phyloP scores from a whole-genome alignment of 176 grass and related monocot genomes.

The Eragrostis nindensis region DNA sequence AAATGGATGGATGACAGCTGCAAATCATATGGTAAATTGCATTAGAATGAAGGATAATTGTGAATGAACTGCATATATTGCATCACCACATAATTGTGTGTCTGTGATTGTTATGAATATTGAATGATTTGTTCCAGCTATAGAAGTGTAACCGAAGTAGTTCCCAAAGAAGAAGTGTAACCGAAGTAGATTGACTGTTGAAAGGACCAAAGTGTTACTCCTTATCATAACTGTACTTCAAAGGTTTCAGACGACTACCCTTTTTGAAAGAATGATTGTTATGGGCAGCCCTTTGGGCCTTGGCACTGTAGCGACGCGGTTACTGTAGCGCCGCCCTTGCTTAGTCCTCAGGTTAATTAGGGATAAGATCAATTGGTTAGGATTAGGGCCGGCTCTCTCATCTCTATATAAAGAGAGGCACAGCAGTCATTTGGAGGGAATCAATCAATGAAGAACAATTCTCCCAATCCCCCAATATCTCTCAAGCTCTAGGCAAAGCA shows the following conservation, averaged over 20 bases:
- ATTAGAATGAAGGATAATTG: slow-evolving; percentile 30
- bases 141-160: not conserved
- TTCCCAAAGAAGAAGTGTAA: not conserved
- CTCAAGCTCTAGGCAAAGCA: too few species aligned
- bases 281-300: too few species aligned
- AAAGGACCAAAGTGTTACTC: not conserved
- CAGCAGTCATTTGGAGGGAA: too few species aligned
- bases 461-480: too few species aligned
- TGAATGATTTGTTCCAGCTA: slow-evolving; percentile 17
- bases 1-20: slow-evolving; percentile 96
- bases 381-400: too few species aligned
- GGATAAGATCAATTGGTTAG: too few species aligned
- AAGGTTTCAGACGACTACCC: not conserved
- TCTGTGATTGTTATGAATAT: not conserved
- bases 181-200: not conserved
- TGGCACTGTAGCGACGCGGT: too few species aligned
- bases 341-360: too few species aligned
- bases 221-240: not conserved
- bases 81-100: not conserved
- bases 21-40: slow-evolving; percentile 20
- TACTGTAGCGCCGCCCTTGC: too few species aligned
- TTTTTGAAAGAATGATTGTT: not conserved
- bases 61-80: not conserved
- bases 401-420: too few species aligned
- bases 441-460: too few species aligned